Evolutionary conservation across 345 rosid genomes (phyloP).

Genomic region (Salix suchowensis): DNA sequence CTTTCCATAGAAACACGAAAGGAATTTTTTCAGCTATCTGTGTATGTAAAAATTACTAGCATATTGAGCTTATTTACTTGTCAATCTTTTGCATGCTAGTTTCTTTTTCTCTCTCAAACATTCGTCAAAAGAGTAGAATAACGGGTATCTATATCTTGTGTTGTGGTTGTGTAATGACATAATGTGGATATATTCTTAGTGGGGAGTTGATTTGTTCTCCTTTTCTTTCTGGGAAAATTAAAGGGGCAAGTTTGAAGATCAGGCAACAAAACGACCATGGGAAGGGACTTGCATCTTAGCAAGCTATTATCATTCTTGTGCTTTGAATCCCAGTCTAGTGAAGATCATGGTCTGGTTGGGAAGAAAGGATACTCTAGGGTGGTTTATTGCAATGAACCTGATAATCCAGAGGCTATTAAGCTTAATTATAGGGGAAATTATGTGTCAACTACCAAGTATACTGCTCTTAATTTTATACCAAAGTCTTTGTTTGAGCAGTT

Average conservation of each 20-base stretch:
- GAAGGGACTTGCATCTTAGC: slow-evolving; percentile 35
- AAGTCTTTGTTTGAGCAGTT: slow-evolving; percentile 97
- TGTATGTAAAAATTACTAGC: slow-evolving; percentile 11
- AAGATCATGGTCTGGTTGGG: slow-evolving; percentile 59
- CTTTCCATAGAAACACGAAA: background rate
- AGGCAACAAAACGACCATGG: slow-evolving; percentile 35
- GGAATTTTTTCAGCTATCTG: background rate
- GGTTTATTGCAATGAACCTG: slow-evolving; percentile 81
- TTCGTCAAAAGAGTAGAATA: background rate
- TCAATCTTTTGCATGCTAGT: background rate
- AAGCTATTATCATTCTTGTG: slow-evolving; percentile 66
- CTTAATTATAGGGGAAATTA: slow-evolving; percentile 73
- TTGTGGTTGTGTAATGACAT: background rate
- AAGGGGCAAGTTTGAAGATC: slow-evolving; percentile 10
- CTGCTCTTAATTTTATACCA: slow-evolving; percentile 65
- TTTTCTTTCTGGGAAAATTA: slow-evolving; percentile 7
- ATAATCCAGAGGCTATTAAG: slow-evolving; percentile 49
- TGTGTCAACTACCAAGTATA: slow-evolving; percentile 85
- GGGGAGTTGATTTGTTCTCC: slow-evolving; percentile 9
- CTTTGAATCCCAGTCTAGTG: slow-evolving; percentile 29
- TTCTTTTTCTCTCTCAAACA: background rate
- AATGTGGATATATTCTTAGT: slow-evolving; percentile 13
- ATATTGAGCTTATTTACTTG: slow-evolving; percentile 10
- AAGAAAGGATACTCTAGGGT: slow-evolving; percentile 72
- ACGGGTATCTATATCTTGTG: background rate